phyloP scores from a whole-genome alignment of 768 basidiomycete genomes.

The Butyriboletus loyo region DNA sequence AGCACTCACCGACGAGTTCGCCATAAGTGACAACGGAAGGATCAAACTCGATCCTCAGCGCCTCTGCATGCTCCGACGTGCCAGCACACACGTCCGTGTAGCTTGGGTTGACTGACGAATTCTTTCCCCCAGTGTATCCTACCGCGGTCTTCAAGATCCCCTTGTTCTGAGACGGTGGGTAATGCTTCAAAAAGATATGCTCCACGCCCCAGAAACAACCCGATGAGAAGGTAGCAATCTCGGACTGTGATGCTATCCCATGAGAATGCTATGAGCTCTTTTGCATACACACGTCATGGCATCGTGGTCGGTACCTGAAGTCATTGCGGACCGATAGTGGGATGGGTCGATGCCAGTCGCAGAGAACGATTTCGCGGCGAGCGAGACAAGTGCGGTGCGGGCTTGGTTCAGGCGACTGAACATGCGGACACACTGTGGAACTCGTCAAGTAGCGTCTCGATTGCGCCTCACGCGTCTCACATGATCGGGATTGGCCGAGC shows the following conservation, averaged over 20 bases:
- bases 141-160: conserved; percentile 74
- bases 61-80: conserved; percentile 84
- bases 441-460: neutral
- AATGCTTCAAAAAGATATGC: conserved; percentile 80
- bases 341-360: conserved; percentile 34
- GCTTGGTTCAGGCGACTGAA: conserved; percentile 23
- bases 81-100: conserved; percentile 81
- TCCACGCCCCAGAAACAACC: conserved; percentile 90
- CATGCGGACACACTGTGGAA: conserved; percentile 13
- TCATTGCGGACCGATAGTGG: conserved; percentile 40
- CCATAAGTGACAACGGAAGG: conserved; percentile 72
- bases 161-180: conserved; percentile 65
- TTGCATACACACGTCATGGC: neutral
- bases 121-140: conserved; percentile 76
- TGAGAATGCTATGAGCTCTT: conserved; percentile 3
- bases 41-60: conserved; percentile 83
- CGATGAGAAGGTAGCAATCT: conserved; percentile 45
- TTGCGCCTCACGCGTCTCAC: neutral
- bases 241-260: conserved; percentile 43
- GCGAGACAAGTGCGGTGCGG: conserved; percentile 20
- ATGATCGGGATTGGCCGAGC: neutral
- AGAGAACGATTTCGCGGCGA: conserved; percentile 17
- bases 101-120: conserved; percentile 49
- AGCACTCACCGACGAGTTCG: conserved; percentile 75
- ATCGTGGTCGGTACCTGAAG: conserved; percentile 19